Evolutionary conservation across 2,329 filamentous ascomycete genomes (phyloP).

Genomic region (Colletotrichum somersetense): DNA sequence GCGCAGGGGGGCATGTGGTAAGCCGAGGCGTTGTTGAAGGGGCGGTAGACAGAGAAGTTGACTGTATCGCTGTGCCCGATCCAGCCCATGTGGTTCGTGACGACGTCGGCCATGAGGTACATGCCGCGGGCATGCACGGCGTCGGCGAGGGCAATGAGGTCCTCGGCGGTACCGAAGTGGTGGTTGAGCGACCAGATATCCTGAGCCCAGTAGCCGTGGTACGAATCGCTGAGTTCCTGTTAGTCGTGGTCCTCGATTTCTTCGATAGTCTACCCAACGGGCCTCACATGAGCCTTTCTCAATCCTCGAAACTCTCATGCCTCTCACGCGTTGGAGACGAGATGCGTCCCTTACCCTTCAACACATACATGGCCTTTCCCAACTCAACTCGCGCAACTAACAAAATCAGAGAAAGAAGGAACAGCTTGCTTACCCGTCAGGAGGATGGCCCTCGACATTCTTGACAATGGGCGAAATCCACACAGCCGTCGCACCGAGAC

Average conservation of each 20-base stretch:
- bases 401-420: background rate
- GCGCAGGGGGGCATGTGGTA: conserved; percentile 71
- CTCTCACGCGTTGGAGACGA: background rate
- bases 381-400: background rate
- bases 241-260: background rate
- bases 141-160: conserved; percentile 68
- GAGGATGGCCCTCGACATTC: conserved; percentile 47
- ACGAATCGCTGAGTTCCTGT: conserved; percentile 56
- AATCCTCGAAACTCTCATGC: background rate
- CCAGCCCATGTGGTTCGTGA: conserved; percentile 66
- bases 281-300: background rate
- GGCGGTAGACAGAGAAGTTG: conserved; percentile 50
- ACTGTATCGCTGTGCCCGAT: conserved; percentile 63
- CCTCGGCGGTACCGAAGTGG: conserved; percentile 69
- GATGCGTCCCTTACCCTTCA: background rate
- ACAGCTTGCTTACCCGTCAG: conserved; percentile 43
- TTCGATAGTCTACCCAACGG: background rate
- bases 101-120: conserved; percentile 74
- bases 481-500: conserved; percentile 70
- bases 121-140: conserved; percentile 65
- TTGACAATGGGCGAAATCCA: conserved; percentile 71
- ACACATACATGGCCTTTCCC: too few relatives aligned
- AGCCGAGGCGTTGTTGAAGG: conserved; percentile 66
- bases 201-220: conserved; percentile 69
- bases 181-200: conserved; percentile 67